Base-by-base conservation (phyloP, 139 green algal genomes). In the Chlamydomonas asymmetrica region DNA sequence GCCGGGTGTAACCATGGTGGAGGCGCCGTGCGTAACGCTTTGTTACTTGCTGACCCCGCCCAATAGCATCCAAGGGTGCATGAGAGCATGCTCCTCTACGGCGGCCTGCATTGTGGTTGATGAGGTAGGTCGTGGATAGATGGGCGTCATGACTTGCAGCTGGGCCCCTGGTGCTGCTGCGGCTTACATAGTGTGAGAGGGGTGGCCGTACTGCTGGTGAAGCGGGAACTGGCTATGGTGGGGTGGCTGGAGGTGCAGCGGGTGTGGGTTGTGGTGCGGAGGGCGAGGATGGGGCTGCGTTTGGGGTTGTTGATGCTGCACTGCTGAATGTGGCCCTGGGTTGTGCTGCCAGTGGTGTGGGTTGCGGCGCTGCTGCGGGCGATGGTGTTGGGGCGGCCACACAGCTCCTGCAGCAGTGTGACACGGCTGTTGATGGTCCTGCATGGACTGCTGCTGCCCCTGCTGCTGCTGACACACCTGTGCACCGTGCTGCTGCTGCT, bases 401-500 rank as follows among this genome's bases (percentile, higher is more conserved):
- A 5, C 48, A 4, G 31, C 6, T 25, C 5, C 18, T 13, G 25
- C 41, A 35, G 23, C n/a, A n/a, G n/a, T n/a, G n/a, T n/a, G n/a
- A n/a, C n/a, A n/a, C n/a, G n/a, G n/a, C n/a, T n/a, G n/a, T n/a
- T n/a, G n/a, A n/a, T n/a, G 49, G 16, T 25, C 48, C 61, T 67
- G 54, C 56, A 4, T 40, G 10, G 37, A 62, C 57, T 66, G 56
- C 27, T n/a, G 56, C 56, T 63, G 56, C 56, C 56, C 56, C n/a
- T n/a, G n/a, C n/a, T n/a, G n/a, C n/a, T n/a, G n/a, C n/a, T n/a
- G n/a, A n/a, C 41, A 39, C 27, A 18, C 41, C 5, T 31, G 41
- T 66, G 59, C 56, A 32, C 22, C 25, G 20, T 48, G 66, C 57
- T 72, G 59, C 43, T 66, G 71, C 34, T 69, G 71, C 43, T 71